phyloP scores from a whole-genome alignment of 169 alveolate genomes.

The Plasmodium ovale region DNA sequence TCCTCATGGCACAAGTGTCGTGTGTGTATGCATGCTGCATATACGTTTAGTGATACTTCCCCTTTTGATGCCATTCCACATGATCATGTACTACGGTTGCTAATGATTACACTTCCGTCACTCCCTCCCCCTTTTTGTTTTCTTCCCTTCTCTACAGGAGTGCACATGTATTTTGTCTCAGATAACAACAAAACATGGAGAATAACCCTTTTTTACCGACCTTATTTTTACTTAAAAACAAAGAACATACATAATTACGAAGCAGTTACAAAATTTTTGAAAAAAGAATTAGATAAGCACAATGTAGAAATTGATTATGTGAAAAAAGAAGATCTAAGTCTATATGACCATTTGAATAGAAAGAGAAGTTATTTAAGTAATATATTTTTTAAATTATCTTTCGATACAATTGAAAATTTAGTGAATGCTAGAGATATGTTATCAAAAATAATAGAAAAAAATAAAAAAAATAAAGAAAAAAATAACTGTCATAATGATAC shows the following conservation, averaged over 20 bases:
- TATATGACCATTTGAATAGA: conserved; percentile 91
- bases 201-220: conserved; percentile 88
- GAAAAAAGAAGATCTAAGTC: conserved; percentile 90
- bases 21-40: no score
- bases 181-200: conserved; percentile 74
- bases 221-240: conserved; percentile 92
- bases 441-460: conserved; percentile 80
- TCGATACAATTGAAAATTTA: conserved; percentile 90
- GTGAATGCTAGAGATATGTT: conserved; percentile 86
- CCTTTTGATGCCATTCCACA: neutral
- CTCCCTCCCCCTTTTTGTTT: neutral
- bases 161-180: conserved; percentile 67
- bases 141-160: conserved; percentile 20
- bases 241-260: conserved; percentile 83
- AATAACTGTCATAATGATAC: conserved; percentile 31
- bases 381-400: conserved; percentile 86
- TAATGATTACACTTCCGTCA: neutral
- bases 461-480: conserved; percentile 63
- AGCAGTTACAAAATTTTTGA: conserved; percentile 71
- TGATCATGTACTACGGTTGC: no score
- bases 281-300: conserved; percentile 37
- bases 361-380: conserved; percentile 84
- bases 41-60: no score
- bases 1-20: no score
- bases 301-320: conserved; percentile 79